Evolutionary conservation across 345 rosid genomes (phyloP).

Genomic region (Gossypium bickii): DNA sequence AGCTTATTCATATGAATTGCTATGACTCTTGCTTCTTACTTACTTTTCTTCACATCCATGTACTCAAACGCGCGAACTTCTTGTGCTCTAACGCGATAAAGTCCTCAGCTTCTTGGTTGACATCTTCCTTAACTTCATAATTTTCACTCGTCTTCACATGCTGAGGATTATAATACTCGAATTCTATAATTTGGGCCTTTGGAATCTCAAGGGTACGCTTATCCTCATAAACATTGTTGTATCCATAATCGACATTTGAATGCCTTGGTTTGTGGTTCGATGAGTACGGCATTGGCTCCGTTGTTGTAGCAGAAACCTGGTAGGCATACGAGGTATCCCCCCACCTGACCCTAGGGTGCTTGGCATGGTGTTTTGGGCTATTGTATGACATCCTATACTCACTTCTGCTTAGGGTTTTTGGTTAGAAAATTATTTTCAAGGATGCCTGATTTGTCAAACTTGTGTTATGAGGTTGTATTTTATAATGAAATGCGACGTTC

Average conservation of each 20-base stretch:
- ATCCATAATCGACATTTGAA: not conserved
- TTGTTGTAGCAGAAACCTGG: not conserved
- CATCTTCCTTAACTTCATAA: conserved; percentile 18
- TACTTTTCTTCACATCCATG: conserved; percentile 11
- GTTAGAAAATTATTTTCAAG: not conserved
- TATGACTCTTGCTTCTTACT: not conserved
- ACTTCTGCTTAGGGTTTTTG: not conserved
- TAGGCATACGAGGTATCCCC: conserved; percentile 10
- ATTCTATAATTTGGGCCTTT: conserved; percentile 12
- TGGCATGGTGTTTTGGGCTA: conserved; percentile 4
- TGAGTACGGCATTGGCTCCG: not conserved
- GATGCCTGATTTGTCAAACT: not conserved
- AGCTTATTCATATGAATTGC: not conserved
- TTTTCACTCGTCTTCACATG: not conserved
- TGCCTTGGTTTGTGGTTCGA: not conserved
- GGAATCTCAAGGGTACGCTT: not conserved
- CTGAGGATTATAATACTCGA: not conserved
- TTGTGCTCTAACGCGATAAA: conserved; percentile 56
- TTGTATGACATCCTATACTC: conserved; percentile 13
- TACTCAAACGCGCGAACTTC: conserved; percentile 35
- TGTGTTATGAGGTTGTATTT: conserved; percentile 1
- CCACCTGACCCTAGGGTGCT: conserved; percentile 5
- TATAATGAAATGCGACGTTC: conserved; percentile 15
- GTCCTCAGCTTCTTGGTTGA: conserved; percentile 61
- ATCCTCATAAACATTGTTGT: conserved; percentile 4